Percentiles rank a stretch among this genome's conserved stretches.
phyloP scores from a whole-genome alignment of 352 stramenopile genomes.

The Phytopythium delawarense region DNA sequence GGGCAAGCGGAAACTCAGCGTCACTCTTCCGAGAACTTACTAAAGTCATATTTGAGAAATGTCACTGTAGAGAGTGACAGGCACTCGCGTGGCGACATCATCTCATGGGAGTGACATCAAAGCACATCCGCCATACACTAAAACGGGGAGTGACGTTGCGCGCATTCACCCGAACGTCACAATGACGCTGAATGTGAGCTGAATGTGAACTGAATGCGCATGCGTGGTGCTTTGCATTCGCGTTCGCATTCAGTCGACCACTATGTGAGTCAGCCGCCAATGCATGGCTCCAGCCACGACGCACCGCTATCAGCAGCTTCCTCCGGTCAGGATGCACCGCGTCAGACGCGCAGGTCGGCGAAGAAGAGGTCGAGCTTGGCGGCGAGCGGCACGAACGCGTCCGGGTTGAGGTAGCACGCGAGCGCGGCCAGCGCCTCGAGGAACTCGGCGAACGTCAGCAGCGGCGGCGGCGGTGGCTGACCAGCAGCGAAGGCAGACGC shows the following conservation, averaged over 20 bases:
- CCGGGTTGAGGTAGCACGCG: slow-evolving; percentile 52
- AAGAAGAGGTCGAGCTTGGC: slow-evolving; percentile 61
- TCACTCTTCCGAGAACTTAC: not conserved
- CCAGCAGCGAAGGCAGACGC: not conserved
- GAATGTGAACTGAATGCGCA: too few species aligned
- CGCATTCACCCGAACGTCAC: not conserved
- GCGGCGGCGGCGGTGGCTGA: not conserved
- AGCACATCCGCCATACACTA: too few species aligned
- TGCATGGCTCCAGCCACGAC: too few species aligned
- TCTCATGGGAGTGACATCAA: too few species aligned
- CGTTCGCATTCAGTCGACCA: too few species aligned
- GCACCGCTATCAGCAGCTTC: too few species aligned
- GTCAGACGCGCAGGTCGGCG: slow-evolving; percentile 13
- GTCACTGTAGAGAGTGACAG: not conserved
- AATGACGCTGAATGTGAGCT: too few species aligned
- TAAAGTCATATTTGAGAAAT: not conserved
- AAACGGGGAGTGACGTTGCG: too few species aligned
- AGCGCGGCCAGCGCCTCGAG: slow-evolving; percentile 50
- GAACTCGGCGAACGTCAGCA: slow-evolving; percentile 62
- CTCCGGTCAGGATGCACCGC: not conserved
- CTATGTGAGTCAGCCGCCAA: too few species aligned
- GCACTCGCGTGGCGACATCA: not conserved
- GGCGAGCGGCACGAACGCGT: slow-evolving; percentile 55
- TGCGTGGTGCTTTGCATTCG: too few species aligned
- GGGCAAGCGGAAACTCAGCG: not conserved